phyloP scores from a whole-genome alignment of 192 early-diverging fungal species.

The Coemansia furcata region DNA sequence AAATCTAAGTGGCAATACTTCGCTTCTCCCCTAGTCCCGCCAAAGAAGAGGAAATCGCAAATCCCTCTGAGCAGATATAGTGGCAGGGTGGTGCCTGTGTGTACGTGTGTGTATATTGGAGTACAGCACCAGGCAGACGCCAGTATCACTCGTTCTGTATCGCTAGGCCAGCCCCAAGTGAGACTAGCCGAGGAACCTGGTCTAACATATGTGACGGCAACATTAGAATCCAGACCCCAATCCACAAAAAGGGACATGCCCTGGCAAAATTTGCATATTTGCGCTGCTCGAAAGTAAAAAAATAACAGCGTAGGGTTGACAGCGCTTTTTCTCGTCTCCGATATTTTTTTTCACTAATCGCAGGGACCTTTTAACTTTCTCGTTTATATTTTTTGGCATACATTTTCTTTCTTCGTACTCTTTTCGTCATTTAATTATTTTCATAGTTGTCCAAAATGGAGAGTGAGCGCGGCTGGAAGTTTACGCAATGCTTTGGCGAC shows the following conservation, averaged over 20 bases:
- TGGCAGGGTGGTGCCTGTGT: not conserved
- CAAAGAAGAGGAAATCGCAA: not conserved
- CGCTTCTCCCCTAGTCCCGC: not conserved
- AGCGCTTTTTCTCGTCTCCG: not conserved
- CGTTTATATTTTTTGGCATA: constrained; percentile 12
- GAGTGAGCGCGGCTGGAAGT: constrained; percentile 73
- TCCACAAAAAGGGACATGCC: not conserved
- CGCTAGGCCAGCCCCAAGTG: not conserved
- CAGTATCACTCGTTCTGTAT: not conserved
- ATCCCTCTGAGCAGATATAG: not conserved
- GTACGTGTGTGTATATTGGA: not conserved
- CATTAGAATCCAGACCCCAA: not conserved
- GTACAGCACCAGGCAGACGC: not conserved
- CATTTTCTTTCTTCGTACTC: constrained; percentile 1
- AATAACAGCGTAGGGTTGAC: not conserved
- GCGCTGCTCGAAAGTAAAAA: constrained; percentile 5
- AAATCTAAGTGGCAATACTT: not conserved
- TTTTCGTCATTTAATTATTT: constrained; percentile 12
- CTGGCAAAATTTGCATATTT: constrained; percentile 1
- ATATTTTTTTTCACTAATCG: not conserved
- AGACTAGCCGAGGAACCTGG: not conserved
- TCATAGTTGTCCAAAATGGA: constrained; percentile 34
- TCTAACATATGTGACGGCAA: not conserved
- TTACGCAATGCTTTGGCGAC: constrained; percentile 99
- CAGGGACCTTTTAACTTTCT: constrained; percentile 5